Evolutionary conservation across 345 rosid species (phyloP), one percentile per base, ranked within the genome.

Genomic region (Lagerstroemia speciosa): DNA sequence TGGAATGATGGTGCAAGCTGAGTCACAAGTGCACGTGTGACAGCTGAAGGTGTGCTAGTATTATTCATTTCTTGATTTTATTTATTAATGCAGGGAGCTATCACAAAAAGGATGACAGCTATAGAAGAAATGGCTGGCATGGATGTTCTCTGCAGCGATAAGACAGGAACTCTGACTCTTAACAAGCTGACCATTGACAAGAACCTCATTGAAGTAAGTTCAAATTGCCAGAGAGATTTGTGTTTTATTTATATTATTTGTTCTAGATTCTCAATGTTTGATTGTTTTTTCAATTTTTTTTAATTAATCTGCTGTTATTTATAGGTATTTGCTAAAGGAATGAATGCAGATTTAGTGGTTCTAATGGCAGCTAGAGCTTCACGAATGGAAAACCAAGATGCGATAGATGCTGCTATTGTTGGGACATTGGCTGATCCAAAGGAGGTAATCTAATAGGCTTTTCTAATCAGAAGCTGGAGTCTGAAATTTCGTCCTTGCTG

Each of bases 101-200:
- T 87, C 57, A 87, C 89, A 2, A 87, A 87, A 74, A 74, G 92
- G 79, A 87, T 87, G 92, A 83, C 92, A 14, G 92, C 92, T 31
- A 87, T 87, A 48, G 89, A 87, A 78, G 92, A 87, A 79, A 79
- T 84, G 91, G 91, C 91, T 32, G 91, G 85, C 78, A 84, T 86
- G 91, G 91, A 82, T 71, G 87, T 84, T 11, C 87, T 84, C 24
- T 86, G 87, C 83, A 86, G 88, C 75, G 88, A 86, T 68, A 86
- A 86, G 77, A 86, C 91, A 2, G 87, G 87, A 67, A 86, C 91
- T 37, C 77, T 84, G 64, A 84, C 91, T n/a, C 78, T 86, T 70
- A 86, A 86, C 76, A 86, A 84, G 71, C 82, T 84, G 10, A 71
- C 84, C 34, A 84, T 86, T 67, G 92, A 85, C 71, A 87, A 81